Evolutionary conservation across 139 green algal genomes (phyloP).

Genomic region (Auxenochlorella protothecoides): DNA sequence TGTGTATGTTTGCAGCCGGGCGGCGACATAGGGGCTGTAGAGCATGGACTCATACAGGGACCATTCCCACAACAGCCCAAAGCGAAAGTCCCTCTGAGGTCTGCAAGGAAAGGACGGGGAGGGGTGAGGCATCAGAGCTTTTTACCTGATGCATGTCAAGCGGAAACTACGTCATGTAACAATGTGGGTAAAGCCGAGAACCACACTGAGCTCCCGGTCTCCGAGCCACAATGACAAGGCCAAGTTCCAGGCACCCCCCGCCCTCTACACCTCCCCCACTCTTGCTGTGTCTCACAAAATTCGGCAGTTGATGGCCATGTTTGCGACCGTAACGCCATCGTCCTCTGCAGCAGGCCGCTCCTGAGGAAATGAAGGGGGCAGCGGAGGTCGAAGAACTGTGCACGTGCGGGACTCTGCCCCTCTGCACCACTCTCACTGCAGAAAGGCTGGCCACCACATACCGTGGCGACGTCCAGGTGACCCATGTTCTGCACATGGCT

Average conservation of each 20-base stretch:
- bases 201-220: too few relatives aligned
- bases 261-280: too few relatives aligned
- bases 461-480: conserved; percentile 22
- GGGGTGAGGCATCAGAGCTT: not conserved
- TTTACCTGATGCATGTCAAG: not conserved
- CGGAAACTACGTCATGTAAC: not conserved
- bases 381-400: too few relatives aligned
- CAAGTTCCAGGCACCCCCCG: too few relatives aligned
- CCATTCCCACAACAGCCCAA: conserved; percentile 69
- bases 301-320: conserved; percentile 16
- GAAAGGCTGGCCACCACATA: not conserved
- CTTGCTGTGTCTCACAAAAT: conserved; percentile 10
- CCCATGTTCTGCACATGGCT: conserved; percentile 12
- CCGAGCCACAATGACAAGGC: too few relatives aligned
- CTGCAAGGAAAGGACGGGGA: conserved; percentile 3
- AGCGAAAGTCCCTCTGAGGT: conserved; percentile 35
- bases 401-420: too few relatives aligned
- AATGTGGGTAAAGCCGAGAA: too few relatives aligned
- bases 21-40: conserved; percentile 68
- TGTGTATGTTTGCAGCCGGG: conserved; percentile 69
- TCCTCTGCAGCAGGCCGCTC: conserved; percentile 12
- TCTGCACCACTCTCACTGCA: too few relatives aligned
- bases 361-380: too few relatives aligned
- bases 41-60: conserved; percentile 72
- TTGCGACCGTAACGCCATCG: conserved; percentile 8